Evolutionary conservation across 495 filamentous ascomycete species (phyloP), one percentile per base, ranked within the genome.

Genomic region (Barbatosphaeria neglecta): DNA sequence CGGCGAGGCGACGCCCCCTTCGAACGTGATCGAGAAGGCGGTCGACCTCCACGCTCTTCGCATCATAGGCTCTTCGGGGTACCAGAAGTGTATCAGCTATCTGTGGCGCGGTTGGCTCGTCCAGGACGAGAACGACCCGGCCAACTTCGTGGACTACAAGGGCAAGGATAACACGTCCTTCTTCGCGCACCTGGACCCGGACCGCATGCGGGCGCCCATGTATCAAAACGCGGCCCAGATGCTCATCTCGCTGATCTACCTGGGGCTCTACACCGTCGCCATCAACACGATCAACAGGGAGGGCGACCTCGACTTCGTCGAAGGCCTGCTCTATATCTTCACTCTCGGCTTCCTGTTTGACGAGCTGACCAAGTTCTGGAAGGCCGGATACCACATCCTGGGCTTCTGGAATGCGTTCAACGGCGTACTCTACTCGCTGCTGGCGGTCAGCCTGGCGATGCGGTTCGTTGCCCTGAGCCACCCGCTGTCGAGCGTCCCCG

Each of bases 371-470:
- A 98, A 98, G 59, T 75, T 95, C 50, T 95, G 86, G 76, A 98
- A 98, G 58, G 82, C 95, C 17, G 92, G 92, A 4, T 67, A 81
- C 44, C 83, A 83, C 51, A 95, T 95, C 56, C 67, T 98, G 45
- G 80, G 83, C 24, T 98, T 98, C 55, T 97, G 90, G 92, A 95
- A 90, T 51, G 83, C 84, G 13, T 95, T 97, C 70, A 98, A 97
- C 61, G 69, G 74, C 16, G 77, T 82, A 0, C 74, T 98, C 3
- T 98, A 97, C 63, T 57, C 72, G 0, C 61, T 95, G 0, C 72
- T 98, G 5, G 76, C 75, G 6, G 74, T 86, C 1, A 90, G 84
- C 13, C 83, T 98, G 46, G 65, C 83, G 39, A 64, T 86, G 33
- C 79, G 92, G 18, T 73, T 93, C 57, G 74, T 89, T 45, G 92